Evolutionary conservation across 2,329 filamentous ascomycete genomes (phyloP).

Genomic region (Aspergillus sp.): DNA sequence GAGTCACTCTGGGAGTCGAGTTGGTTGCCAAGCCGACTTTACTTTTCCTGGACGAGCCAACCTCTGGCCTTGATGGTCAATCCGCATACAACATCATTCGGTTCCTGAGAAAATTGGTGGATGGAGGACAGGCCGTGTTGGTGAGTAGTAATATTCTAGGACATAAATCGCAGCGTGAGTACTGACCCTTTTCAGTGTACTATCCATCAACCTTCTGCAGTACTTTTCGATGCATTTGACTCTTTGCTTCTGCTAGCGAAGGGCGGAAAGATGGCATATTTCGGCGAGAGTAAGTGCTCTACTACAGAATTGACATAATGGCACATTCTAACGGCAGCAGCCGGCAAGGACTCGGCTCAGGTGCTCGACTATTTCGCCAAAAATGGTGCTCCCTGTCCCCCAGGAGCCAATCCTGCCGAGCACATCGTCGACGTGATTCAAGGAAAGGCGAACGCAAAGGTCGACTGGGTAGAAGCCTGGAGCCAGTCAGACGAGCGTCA

Average conservation of each 20-base stretch:
- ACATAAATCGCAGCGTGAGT: not conserved
- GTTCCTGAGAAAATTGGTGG: slow-evolving; percentile 58
- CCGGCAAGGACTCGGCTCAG: slow-evolving; percentile 34
- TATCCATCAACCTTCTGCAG: slow-evolving; percentile 62
- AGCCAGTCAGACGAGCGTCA: slow-evolving; percentile 21
- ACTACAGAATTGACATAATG: not conserved
- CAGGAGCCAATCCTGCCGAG: slow-evolving; percentile 47
- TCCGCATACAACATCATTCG: slow-evolving; percentile 50
- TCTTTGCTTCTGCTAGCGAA: slow-evolving; percentile 56
- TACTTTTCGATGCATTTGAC: slow-evolving; percentile 60
- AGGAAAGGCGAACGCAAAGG: slow-evolving; percentile 14
- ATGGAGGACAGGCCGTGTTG: slow-evolving; percentile 58
- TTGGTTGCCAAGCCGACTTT: slow-evolving; percentile 54
- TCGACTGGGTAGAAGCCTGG: slow-evolving; percentile 29
- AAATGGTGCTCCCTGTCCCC: slow-evolving; percentile 48
- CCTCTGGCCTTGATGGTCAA: slow-evolving; percentile 58
- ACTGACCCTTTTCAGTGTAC: slow-evolving; percentile 35
- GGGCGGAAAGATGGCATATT: slow-evolving; percentile 59
- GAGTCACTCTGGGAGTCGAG: slow-evolving; percentile 53
- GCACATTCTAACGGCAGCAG: slow-evolving; percentile 7
- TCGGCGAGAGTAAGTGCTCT: slow-evolving; percentile 44
- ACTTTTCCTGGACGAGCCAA: slow-evolving; percentile 55
- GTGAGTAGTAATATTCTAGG: slow-evolving; percentile 26
- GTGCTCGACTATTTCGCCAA: slow-evolving; percentile 42
- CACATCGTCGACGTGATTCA: slow-evolving; percentile 35